Evolutionary conservation across 2,329 filamentous ascomycete genomes (phyloP).

Genomic region (Dactylellina parvicollis): DNA sequence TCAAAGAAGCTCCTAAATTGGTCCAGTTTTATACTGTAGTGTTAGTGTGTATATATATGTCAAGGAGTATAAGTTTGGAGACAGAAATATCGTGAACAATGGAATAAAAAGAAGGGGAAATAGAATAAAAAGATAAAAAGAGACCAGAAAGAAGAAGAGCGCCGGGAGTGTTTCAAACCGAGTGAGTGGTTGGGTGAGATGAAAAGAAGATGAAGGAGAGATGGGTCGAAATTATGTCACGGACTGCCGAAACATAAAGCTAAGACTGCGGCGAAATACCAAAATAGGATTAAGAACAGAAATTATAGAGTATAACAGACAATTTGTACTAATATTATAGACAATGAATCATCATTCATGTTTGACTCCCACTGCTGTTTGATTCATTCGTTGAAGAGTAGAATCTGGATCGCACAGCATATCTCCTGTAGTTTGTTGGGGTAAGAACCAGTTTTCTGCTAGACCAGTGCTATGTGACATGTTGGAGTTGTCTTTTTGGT

Average conservation of each 20-base stretch:
- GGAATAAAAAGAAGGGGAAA: neutral
- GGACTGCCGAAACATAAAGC: constrained; percentile 5
- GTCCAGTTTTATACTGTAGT: too few species aligned
- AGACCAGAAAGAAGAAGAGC: neutral
- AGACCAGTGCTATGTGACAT: constrained; percentile 21
- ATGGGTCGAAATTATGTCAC: constrained; percentile 3
- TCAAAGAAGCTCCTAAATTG: too few species aligned
- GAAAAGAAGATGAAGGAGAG: neutral
- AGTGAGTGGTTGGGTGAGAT: too few species aligned
- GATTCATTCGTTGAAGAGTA: constrained; percentile 32
- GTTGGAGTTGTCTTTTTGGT: constrained; percentile 10
- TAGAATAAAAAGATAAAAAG: neutral
- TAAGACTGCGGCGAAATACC: neutral
- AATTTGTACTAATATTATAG: constrained; percentile 10
- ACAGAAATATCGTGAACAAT: neutral
- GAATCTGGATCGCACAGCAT: constrained; percentile 43
- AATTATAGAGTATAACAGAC: neutral
- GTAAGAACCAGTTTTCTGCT: constrained; percentile 48
- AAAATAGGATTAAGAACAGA: neutral
- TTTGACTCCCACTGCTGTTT: constrained; percentile 42
- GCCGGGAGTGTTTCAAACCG: too few species aligned
- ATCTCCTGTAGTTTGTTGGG: constrained; percentile 28
- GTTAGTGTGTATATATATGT: too few species aligned
- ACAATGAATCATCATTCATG: constrained; percentile 21
- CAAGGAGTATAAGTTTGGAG: neutral